These are phyloP conservation scores for Pythium rhizo-oryzae DNA, from an alignment of 352 stramenopile genomes.

Conservation along the genomic window DNA sequence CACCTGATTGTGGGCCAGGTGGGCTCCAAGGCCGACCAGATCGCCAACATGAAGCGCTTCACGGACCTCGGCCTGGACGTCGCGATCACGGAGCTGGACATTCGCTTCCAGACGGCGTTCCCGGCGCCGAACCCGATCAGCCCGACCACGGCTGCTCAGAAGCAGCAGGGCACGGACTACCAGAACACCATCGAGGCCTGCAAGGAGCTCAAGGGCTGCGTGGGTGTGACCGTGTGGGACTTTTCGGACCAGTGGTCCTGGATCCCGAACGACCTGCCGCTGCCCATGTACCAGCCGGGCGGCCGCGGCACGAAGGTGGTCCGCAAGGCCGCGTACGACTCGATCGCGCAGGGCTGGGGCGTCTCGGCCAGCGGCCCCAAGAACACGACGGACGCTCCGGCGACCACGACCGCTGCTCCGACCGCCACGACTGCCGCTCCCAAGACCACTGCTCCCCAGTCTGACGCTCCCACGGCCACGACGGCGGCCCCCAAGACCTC, in stretches of 20 bases:
- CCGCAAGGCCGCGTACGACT: neutral
- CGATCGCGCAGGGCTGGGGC: neutral
- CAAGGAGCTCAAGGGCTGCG: neutral
- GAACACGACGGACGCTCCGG: no score
- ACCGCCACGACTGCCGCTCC: no score
- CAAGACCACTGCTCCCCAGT: no score
- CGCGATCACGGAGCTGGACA: neutral
- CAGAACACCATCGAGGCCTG: slow-evolving; percentile 1
- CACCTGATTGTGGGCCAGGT: neutral
- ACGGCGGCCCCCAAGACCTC: no score
- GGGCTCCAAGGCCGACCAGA: slow-evolving; percentile 1
- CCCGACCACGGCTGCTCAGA: neutral
- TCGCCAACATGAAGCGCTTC: neutral
- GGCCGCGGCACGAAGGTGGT: neutral
- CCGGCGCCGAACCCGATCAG: neutral
- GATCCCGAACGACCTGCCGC: neutral
- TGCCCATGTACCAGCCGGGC: neutral
- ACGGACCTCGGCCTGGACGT: neutral
- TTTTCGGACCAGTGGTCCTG: slow-evolving; percentile 1
- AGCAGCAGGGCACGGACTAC: neutral
- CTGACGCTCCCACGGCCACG: no score
- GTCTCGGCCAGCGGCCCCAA: neutral
- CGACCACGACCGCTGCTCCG: no score
- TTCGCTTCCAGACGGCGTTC: neutral
- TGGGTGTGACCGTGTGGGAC: neutral